Percentiles rank a stretch among this genome's conserved stretches.
phyloP scores from a whole-genome alignment of 345 rosid genomes.

The Eutrema yunnanense region DNA sequence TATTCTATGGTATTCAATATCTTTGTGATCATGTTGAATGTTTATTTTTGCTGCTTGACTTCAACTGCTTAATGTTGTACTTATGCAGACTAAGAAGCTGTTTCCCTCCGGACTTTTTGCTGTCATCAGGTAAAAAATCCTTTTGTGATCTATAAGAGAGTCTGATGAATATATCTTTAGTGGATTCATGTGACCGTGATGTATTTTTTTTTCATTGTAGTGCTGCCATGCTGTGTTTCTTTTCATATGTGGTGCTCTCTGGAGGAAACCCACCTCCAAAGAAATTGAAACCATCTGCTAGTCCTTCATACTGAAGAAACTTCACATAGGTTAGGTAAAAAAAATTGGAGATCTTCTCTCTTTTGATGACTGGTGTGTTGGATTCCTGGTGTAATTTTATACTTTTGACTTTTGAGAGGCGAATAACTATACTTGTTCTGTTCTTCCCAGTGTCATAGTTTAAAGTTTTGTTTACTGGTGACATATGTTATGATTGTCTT shows the following conservation, averaged over 20 bases:
- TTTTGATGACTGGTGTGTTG: background rate
- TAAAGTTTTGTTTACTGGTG: background rate
- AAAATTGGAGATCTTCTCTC: background rate
- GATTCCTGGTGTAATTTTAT: conserved; percentile 12
- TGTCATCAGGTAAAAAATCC: conserved; percentile 46
- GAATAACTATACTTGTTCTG: background rate
- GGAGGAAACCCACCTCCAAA: conserved; percentile 99
- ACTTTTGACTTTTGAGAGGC: background rate
- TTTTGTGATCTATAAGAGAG: background rate
- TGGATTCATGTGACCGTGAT: background rate
- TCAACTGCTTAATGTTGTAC: conserved; percentile 21
- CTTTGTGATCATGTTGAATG: background rate
- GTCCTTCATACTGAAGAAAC: conserved; percentile 26
- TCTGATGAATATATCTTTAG: background rate
- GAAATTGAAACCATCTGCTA: conserved; percentile 54
- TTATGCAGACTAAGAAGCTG: conserved; percentile 71
- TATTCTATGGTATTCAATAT: conserved; percentile 49
- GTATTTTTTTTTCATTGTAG: conserved; percentile 31
- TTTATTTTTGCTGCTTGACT: conserved; percentile 6
- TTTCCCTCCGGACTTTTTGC: conserved; percentile 58
- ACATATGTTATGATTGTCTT: background rate
- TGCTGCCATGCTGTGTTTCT: conserved; percentile 84
- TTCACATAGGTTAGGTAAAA: background rate
- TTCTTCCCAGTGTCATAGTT: background rate
- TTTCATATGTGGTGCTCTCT: conserved; percentile 59